Base-by-base conservation (phyloP, 2,329 filamentous ascomycete species). In the Phialophora expanda region DNA sequence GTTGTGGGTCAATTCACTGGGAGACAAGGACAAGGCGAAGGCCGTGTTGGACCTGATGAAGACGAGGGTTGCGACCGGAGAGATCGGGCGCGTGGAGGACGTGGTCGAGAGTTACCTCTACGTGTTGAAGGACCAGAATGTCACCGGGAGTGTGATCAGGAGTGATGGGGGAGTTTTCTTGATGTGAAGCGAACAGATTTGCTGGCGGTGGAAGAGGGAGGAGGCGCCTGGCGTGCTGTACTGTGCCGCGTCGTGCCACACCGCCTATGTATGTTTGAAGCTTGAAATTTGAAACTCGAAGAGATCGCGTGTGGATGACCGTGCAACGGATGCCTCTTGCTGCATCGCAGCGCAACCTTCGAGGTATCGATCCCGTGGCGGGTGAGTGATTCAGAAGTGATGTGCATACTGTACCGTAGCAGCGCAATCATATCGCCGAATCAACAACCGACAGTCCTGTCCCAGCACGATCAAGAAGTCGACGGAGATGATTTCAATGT, bases 21-120 rank as follows among this genome's bases (percentile, higher is more conserved):
- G 73, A 30, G 20, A 72, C 3, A 59, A 70, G 60, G 62, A 67
- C 0, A 30, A 73, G 54, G 71, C 70, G 67, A 51, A 69, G 32
- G 68, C 72, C 26, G 41, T 62, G 9, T 6, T 65, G 3, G 66
- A 68, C 14, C 73, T 74, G 67, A 72, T 73, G 57, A 73, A 73
- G 2, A 75, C 77, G 70, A 51, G 67, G n/a, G 66, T 65, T 2
- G 62, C 78, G 44, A 71, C 72, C 8, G 74, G 74, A 3, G 69
- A 61, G 62, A 62, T 78, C 26, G 77, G 75, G 0, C 63, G 48
- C 12, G 74, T 76, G 6, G 74, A 76, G 60, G 80, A 82, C 71
- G 73, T 78, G 58, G 80, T 79, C 1, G 80, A 83, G 74, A 76
- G 77, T 24, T 82, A 81, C 74, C 71, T 78, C 3, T 82, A 79